phyloP scores from a whole-genome alignment of 805 yeast species.

The Zygotorulaspora chibaensis region DNA sequence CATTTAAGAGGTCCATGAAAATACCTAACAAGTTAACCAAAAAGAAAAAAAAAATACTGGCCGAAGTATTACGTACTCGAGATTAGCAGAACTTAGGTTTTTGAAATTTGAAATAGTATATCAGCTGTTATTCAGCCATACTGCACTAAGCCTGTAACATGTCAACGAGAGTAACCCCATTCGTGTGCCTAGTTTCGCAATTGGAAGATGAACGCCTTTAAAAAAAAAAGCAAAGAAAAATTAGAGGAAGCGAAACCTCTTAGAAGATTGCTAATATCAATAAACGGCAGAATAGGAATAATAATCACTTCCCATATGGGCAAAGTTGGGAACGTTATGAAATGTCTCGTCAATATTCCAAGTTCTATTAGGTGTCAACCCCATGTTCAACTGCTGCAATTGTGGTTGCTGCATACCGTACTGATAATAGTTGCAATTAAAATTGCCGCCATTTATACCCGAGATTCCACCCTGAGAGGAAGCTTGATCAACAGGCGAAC shows the following conservation, averaged over 20 bases:
- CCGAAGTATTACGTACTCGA: no score
- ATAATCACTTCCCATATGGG: slow-evolving; percentile 10
- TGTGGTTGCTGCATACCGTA: slow-evolving; percentile 14
- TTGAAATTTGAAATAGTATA: no score
- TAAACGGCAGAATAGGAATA: slow-evolving; percentile 16
- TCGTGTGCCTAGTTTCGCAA: no score
- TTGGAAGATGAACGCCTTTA: no score
- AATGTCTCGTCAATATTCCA: slow-evolving; percentile 13
- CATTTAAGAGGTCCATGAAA: slow-evolving; percentile 7
- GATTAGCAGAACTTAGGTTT: no score
- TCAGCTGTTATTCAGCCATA: no score
- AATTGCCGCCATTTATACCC: slow-evolving; percentile 8
- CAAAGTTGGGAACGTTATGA: slow-evolving; percentile 7
- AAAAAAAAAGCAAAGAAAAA: neutral
- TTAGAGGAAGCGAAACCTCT: neutral
- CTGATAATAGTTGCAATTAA: slow-evolving; percentile 23
- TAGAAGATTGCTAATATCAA: neutral
- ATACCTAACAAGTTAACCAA: neutral
- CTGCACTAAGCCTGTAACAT: no score
- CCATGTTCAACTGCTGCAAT: slow-evolving; percentile 1
- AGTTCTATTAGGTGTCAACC: slow-evolving; percentile 3
- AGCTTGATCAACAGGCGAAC: slow-evolving; percentile 14
- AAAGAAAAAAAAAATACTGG: neutral
- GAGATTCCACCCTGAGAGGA: slow-evolving; percentile 13
- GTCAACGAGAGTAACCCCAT: no score